phyloP scores from a whole-genome alignment of 176 grass and related monocot genomes.

The Zea luxurians region DNA sequence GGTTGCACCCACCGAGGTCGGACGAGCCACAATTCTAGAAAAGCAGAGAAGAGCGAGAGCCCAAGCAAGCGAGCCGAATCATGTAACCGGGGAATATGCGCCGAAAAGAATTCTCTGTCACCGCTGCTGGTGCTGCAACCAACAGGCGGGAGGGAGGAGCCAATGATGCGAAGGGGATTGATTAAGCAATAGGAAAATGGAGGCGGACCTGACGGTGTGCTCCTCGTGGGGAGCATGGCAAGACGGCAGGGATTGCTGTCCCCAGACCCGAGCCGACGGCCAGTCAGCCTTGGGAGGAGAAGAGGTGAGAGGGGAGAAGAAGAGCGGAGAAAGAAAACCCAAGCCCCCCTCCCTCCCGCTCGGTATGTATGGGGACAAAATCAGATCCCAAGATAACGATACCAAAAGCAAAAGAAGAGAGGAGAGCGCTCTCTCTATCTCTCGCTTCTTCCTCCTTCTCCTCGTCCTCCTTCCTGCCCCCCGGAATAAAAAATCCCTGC shows the following conservation, averaged over 20 bases:
- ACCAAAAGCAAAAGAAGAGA: slow-evolving; percentile 31
- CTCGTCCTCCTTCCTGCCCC: background rate
- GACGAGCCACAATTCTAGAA: slow-evolving; percentile 22
- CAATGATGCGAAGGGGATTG: slow-evolving; percentile 42
- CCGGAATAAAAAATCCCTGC: slow-evolving; percentile 15
- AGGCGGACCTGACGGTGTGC: slow-evolving; percentile 60
- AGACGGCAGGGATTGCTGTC: slow-evolving; percentile 49
- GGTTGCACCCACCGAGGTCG: slow-evolving; percentile 51
- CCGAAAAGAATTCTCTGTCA: background rate
- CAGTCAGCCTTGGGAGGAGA: slow-evolving; percentile 9
- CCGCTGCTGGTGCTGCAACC: slow-evolving; percentile 32
- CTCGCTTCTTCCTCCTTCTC: background rate
- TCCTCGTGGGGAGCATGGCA: slow-evolving; percentile 66
- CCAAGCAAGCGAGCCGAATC: slow-evolving; percentile 38
- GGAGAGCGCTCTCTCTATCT: slow-evolving; percentile 13
- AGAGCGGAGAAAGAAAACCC: slow-evolving; percentile 38
- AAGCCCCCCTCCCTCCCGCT: slow-evolving; percentile 18
- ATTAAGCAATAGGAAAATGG: slow-evolving; percentile 47
- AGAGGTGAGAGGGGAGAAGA: background rate
- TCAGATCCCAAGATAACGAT: slow-evolving; percentile 61
- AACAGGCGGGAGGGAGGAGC: slow-evolving; percentile 13
- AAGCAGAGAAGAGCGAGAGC: slow-evolving; percentile 43
- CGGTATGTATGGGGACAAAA: slow-evolving; percentile 62
- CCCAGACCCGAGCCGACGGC: slow-evolving; percentile 56
- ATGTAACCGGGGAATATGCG: slow-evolving; percentile 36